These are phyloP conservation scores for Hibiscus mutabilis DNA, from an alignment of 345 rosid genomes.

Conservation along the genomic window DNA sequence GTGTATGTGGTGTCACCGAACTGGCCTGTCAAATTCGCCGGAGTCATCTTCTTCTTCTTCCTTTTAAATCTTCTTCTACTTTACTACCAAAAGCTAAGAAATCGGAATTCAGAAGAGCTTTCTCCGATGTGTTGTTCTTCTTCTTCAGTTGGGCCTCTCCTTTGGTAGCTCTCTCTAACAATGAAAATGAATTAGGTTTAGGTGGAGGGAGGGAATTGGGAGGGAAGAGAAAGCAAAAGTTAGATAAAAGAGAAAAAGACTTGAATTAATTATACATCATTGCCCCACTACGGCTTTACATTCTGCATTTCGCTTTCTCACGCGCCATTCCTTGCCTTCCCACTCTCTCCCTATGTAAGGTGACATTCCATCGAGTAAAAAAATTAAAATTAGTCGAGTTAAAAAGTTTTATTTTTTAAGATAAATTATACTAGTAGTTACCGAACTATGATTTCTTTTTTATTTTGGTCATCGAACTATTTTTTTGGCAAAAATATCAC, in stretches of 20 bases:
- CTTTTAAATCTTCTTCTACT: not conserved
- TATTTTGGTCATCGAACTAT: too few species aligned
- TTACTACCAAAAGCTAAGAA: not conserved
- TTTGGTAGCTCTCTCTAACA: not conserved
- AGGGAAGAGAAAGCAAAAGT: conserved; percentile 51
- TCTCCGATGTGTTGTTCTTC: not conserved
- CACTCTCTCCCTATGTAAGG: too few species aligned
- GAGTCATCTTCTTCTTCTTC: conserved; percentile 31
- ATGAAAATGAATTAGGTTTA: conserved; percentile 4
- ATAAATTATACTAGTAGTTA: too few species aligned
- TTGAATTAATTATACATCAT: conserved; percentile 32
- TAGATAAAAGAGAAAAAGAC: not conserved
- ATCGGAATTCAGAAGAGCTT: not conserved
- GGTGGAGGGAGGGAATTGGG: conserved; percentile 11
- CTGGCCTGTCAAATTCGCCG: conserved; percentile 42
- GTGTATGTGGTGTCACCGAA: conserved; percentile 92
- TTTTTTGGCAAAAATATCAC: too few species aligned
- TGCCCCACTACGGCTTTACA: conserved; percentile 17
- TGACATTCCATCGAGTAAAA: too few species aligned
- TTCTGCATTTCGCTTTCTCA: conserved; percentile 2
- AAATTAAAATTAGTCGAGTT: too few species aligned
- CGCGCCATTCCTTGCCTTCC: conserved; percentile 10
- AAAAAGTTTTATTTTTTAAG: too few species aligned
- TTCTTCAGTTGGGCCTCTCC: not conserved
- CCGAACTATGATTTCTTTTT: too few species aligned